These are phyloP conservation scores for Alternaria dauci DNA, from an alignment of 2,329 filamentous ascomycete genomes.

Conservation along the genomic window DNA sequence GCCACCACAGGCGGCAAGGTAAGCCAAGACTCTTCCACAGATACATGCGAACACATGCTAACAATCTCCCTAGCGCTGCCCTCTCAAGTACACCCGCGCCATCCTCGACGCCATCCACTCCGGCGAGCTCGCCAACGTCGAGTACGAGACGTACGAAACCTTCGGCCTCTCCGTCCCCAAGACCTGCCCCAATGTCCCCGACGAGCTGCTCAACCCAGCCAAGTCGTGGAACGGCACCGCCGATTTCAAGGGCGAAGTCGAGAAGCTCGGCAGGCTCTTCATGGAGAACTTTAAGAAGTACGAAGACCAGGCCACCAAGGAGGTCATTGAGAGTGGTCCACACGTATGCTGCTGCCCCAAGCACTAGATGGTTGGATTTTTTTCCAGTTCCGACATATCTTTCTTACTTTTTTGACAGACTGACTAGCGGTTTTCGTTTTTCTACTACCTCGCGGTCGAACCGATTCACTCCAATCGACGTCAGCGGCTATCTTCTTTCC, in stretches of 20 bases:
- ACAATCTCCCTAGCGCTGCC: conserved; percentile 83
- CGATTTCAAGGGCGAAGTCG: conserved; percentile 86
- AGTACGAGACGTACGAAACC: conserved; percentile 94
- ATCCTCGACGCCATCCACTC: conserved; percentile 98
- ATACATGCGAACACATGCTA: conserved; percentile 17
- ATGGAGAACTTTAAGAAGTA: conserved; percentile 99
- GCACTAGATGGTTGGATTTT: conserved; percentile 26
- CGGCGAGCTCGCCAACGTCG: conserved; percentile 88
- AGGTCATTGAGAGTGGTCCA: conserved; percentile 58
- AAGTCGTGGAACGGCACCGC: conserved; percentile 87
- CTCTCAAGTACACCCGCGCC: conserved; percentile 97
- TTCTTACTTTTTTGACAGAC: conserved; percentile 8
- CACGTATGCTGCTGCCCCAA: conserved; percentile 52
- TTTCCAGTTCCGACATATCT: neutral
- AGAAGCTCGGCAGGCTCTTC: conserved; percentile 89
- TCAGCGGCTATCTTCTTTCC: neutral
- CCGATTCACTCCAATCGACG: neutral
- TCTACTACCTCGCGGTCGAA: neutral
- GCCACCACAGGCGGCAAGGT: conserved; percentile 77
- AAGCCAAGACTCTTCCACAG: neutral
- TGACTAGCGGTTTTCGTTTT: neutral
- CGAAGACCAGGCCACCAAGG: conserved; percentile 71
- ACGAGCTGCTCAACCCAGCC: conserved; percentile 92
- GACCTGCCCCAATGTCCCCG: conserved; percentile 85
- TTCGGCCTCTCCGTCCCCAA: conserved; percentile 99